Evolutionary conservation across 2,329 filamentous ascomycete genomes (phyloP), one percentile per base, ranked within the genome.

Genomic region (Aspergillus puulaauensis): DNA sequence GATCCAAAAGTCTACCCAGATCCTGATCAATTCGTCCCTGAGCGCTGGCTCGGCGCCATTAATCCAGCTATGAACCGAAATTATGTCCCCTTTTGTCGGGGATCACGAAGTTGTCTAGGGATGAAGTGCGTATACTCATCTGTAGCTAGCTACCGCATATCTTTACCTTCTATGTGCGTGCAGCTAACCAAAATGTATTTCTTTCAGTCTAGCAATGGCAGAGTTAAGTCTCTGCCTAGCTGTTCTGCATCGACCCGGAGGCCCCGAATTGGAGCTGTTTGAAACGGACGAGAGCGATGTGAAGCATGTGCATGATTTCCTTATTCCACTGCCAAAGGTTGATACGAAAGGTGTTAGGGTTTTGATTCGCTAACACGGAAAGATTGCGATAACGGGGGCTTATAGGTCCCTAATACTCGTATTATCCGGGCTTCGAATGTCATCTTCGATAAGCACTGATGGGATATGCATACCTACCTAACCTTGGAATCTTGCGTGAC

Each of bases 211-310:
- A n/a, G 46, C 54, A 45, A 17, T 43, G 12, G 85, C 85, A 40
- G 87, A 90, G 68, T 88, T 87, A 67, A 82, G 83, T 33, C 74
- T 90, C 4, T 86, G 86, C 1, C 79, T 87, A 60, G 84, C 85
- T 1, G 46, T 50, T 7, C 14, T 56, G 12, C 43, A 45, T 35
- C 39, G 54, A 5, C 54, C 54, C 17, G 33, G 49, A 9, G 54
- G 35, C 8, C 47, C 47, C 11, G 35, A 37, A 19, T 7, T 56
- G 8, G 23, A 41, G 5, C 47, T 50, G 8, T 56, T 51, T 45
- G 46, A 46, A 17, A 56, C 54, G 14, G 54, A 56, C 33, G 54
- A 56, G 15, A 45, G n/a, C 9, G 54, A 56, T 27, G 47, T 56
- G 4, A 4, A 14, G 37, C 40, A 21, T 6, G 37, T 24, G 9